phyloP scores from a whole-genome alignment of 352 stramenopile species.

The Halophytophthora batemanensis region DNA sequence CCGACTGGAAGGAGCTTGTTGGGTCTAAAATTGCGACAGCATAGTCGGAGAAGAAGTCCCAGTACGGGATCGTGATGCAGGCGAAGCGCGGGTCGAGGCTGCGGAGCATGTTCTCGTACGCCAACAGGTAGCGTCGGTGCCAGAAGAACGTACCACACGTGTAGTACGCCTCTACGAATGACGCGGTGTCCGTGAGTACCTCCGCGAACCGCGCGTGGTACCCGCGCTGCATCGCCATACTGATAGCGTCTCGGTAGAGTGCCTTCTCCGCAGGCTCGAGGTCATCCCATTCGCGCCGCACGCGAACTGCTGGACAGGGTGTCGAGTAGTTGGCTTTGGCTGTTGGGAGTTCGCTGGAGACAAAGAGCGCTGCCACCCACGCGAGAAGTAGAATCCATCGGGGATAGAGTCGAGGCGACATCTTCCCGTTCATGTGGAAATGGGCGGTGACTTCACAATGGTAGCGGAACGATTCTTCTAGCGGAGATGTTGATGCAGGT shows the following conservation, averaged over 20 bases:
- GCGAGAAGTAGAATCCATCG: background rate
- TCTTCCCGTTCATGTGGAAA: too few relatives aligned
- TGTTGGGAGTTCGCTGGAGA: background rate
- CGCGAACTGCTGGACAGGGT: too few relatives aligned
- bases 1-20: too few relatives aligned
- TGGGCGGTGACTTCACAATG: background rate
- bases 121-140: conserved; percentile 62
- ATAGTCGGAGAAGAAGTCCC: conserved; percentile 71
- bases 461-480: background rate
- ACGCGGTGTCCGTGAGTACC: conserved; percentile 44
- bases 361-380: background rate
- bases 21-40: too few relatives aligned
- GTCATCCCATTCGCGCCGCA: conserved; percentile 52
- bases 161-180: conserved; percentile 46
- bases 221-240: conserved; percentile 37
- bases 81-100: conserved; percentile 48
- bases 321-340: background rate
- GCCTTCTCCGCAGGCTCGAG: conserved; percentile 42
- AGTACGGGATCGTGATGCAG: conserved; percentile 77
- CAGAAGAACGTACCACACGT: conserved; percentile 65
- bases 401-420: background rate
- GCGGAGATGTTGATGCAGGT: background rate
- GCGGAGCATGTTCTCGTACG: conserved; percentile 67
- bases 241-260: conserved; percentile 54
- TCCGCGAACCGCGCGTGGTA: conserved; percentile 45